Percentiles rank a stretch among this genome's conserved stretches.
Evolutionary conservation across 805 yeast species (phyloP).

Genomic region (Nakazawaea ishiwadae): DNA sequence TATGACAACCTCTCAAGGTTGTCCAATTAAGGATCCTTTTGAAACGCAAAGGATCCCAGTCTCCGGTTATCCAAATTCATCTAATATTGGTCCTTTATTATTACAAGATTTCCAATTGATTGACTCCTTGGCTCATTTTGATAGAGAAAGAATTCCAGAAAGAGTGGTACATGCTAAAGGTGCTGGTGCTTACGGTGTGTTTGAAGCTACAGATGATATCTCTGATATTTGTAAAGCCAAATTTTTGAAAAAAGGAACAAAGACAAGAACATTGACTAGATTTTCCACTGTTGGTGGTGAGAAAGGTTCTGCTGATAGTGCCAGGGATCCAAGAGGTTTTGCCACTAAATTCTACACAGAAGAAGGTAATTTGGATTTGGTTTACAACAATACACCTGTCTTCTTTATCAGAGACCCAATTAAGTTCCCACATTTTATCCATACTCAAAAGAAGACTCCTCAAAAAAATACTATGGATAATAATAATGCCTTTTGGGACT

Average conservation of each 20-base stretch:
- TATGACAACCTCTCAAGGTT: slow-evolving; percentile 70
- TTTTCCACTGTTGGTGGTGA: slow-evolving; percentile 90
- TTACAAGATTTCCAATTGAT: slow-evolving; percentile 78
- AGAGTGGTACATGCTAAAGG: slow-evolving; percentile 94
- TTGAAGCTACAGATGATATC: slow-evolving; percentile 84
- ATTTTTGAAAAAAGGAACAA: slow-evolving; percentile 75
- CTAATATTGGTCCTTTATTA: slow-evolving; percentile 58
- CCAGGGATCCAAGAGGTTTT: slow-evolving; percentile 86
- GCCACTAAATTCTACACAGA: slow-evolving; percentile 77
- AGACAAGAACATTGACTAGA: slow-evolving; percentile 67
- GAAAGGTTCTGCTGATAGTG: slow-evolving; percentile 74
- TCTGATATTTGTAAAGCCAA: slow-evolving; percentile 66
- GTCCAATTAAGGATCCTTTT: slow-evolving; percentile 72
- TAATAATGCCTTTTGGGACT: slow-evolving; percentile 76
- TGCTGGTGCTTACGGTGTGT: slow-evolving; percentile 84
- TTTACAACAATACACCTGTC: slow-evolving; percentile 81
- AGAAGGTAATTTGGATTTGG: slow-evolving; percentile 82
- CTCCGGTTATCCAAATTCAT: slow-evolving; percentile 22
- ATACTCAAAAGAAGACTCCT: slow-evolving; percentile 85
- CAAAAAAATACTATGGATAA: slow-evolving; percentile 77
- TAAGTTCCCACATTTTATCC: slow-evolving; percentile 84
- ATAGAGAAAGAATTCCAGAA: slow-evolving; percentile 87
- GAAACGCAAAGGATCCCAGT: slow-evolving; percentile 72
- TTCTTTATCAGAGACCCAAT: slow-evolving; percentile 82
- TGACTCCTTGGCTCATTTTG: slow-evolving; percentile 82